Base-by-base conservation (phyloP, 352 stramenopile genomes). In the Pythium volutum region DNA sequence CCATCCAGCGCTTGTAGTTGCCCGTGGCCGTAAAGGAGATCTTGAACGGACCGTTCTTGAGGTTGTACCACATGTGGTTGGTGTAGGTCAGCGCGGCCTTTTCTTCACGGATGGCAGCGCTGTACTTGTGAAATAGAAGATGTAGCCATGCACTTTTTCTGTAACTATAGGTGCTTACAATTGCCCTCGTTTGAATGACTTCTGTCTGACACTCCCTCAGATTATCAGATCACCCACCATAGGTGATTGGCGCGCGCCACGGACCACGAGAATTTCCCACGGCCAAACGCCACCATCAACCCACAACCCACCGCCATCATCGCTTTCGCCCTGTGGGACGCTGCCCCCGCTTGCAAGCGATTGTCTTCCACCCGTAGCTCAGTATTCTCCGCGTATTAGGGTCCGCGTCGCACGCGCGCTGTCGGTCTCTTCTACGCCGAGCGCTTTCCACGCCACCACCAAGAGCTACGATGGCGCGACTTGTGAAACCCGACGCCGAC, bases 381-480 rank as follows among this genome's bases (percentile, higher is more conserved):
- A 45, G 26, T 48, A 56, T 56, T 64, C 57, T 50, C 9, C 48
- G 43, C 33, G 8, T n/a, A 22, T 11, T 26, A 26, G 36, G 27
- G 29, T 25, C 31, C 25, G 34, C 39, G 14, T 29, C 27, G 23
- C 57, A n/a, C 20, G 47, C 22, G 26, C 4, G 3, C 16, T 41
- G 26, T 42, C 10, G 11, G 12, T 42, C 36, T 42, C 3, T n/a
- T 16, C 5, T 42, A 7, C 6, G 36, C 36, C 5, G 36, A 15
- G 36, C 54, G 27, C 26, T 11, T 16, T 25, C 18, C 36, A 26
- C 6, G 20, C 15, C 12, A 18, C 29, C 23, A 25, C 14, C 26
- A 65, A n/a, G n/a, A n/a, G n/a, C n/a, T n/a, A 47, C n/a, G 29
- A 87, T 87, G 75, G 77, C 77, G 33, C 65, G 54, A 22, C 69